Evolutionary conservation across 2,329 filamentous ascomycete species (phyloP).

Genomic region (Hortaea werneckii): DNA sequence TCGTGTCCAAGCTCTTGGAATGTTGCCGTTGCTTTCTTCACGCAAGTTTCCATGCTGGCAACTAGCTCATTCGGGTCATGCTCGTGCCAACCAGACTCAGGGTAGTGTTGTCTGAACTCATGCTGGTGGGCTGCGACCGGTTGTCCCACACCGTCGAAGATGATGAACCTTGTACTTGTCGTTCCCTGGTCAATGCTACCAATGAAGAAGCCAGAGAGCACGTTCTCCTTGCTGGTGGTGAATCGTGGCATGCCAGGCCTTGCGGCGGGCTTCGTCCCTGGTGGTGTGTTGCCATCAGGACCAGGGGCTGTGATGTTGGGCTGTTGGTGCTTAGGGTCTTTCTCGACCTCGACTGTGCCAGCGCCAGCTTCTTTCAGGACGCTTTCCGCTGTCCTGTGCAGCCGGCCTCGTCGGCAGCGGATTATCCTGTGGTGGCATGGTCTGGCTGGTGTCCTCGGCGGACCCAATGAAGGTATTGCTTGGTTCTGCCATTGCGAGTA

Average conservation of each 20-base stretch:
- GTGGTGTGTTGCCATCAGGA: background rate
- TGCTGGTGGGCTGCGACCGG: slow-evolving; percentile 76
- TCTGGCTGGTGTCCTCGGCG: background rate
- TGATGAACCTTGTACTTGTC: slow-evolving; percentile 79
- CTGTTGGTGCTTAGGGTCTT: background rate
- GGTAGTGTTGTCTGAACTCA: slow-evolving; percentile 76
- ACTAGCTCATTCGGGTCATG: slow-evolving; percentile 70
- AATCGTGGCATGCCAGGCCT: slow-evolving; percentile 19
- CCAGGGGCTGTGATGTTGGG: background rate
- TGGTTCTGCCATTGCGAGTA: background rate
- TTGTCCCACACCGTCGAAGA: slow-evolving; percentile 72
- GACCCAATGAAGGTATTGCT: background rate
- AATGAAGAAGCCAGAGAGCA: slow-evolving; percentile 52
- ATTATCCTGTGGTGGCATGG: background rate
- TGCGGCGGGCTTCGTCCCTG: background rate
- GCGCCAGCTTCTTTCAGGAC: background rate
- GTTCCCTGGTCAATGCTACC: slow-evolving; percentile 88
- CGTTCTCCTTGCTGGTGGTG: slow-evolving; percentile 25
- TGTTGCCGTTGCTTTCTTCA: slow-evolving; percentile 60
- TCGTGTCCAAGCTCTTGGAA: slow-evolving; percentile 59
- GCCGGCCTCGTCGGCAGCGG: background rate
- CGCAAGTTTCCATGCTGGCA: slow-evolving; percentile 61
- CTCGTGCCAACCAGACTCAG: slow-evolving; percentile 84
- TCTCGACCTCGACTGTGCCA: background rate
- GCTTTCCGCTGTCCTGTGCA: background rate